Evolutionary conservation across 2,329 filamentous ascomycete genomes (phyloP).

Genomic region (Claviceps purpurea): DNA sequence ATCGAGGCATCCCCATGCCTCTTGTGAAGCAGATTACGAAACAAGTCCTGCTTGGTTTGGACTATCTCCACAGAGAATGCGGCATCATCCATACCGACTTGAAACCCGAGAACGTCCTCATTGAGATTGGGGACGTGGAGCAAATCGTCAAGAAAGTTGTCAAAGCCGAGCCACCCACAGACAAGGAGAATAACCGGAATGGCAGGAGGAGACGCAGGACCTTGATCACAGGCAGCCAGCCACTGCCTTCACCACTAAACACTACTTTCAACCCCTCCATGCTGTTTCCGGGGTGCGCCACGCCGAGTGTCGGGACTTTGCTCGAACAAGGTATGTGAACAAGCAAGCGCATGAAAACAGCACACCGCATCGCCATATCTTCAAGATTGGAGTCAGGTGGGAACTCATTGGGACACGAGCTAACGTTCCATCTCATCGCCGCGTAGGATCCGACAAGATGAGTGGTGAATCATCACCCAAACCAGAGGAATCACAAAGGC

Average conservation of each 20-base stretch:
- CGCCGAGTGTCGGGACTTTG: constrained; percentile 72
- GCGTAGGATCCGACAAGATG: constrained; percentile 20
- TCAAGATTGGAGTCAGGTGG: too few species aligned
- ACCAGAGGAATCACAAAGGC: constrained; percentile 58
- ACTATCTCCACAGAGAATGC: constrained; percentile 94
- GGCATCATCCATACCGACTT: constrained; percentile 97
- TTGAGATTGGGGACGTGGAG: constrained; percentile 97
- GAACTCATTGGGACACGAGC: background rate
- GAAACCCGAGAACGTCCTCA: constrained; percentile 95
- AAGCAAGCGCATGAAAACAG: background rate
- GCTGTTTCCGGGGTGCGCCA: constrained; percentile 49
- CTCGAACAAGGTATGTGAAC: constrained; percentile 57
- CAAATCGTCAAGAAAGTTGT: constrained; percentile 96
- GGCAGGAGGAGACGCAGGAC: constrained; percentile 81
- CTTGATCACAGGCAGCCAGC: constrained; percentile 93
- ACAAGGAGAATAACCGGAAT: constrained; percentile 85
- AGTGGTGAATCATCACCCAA: constrained; percentile 33
- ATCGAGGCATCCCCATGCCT: constrained; percentile 89
- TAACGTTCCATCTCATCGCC: background rate
- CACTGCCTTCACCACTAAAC: constrained; percentile 86
- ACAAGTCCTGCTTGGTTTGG: constrained; percentile 86
- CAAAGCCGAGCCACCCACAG: constrained; percentile 52
- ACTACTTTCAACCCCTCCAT: constrained; percentile 76
- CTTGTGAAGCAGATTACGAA: constrained; percentile 98
- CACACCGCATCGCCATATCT: too few species aligned